Evolutionary conservation across 345 rosid species (phyloP).

Genomic region (Gossypium rotundifolium): DNA sequence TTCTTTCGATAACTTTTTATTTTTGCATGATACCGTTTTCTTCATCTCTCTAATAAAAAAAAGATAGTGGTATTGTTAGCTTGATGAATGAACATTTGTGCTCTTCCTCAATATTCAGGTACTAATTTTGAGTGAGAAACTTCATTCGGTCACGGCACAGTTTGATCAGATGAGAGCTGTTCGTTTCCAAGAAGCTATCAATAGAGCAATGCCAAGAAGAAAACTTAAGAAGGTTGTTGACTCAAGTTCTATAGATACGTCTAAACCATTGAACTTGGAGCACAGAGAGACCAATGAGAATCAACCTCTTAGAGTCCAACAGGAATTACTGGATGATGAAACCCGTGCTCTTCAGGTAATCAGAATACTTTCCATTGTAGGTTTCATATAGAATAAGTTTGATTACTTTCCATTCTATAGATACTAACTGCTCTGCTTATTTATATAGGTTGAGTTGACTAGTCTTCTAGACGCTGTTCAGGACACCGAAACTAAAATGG

Average conservation of each 20-base stretch:
- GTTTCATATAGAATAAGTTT: too few relatives aligned
- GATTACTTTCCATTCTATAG: background rate
- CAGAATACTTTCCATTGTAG: conserved; percentile 7
- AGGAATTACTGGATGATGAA: conserved; percentile 79
- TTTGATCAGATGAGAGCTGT: conserved; percentile 73
- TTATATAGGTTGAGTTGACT: conserved; percentile 73
- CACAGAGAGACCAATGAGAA: conserved; percentile 38
- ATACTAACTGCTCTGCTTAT: conserved; percentile 11
- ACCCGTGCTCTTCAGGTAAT: conserved; percentile 89
- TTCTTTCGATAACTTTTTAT: background rate
- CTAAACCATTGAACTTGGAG: conserved; percentile 31
- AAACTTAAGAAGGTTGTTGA: conserved; percentile 39
- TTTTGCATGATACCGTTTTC: background rate
- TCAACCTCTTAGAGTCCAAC: conserved; percentile 53
- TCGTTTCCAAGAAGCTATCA: conserved; percentile 64
- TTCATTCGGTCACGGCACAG: conserved; percentile 73
- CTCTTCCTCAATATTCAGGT: conserved; percentile 35
- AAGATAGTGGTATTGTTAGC: background rate
- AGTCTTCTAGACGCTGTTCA: conserved; percentile 80
- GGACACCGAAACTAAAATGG: conserved; percentile 93
- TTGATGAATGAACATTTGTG: background rate
- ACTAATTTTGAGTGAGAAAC: conserved; percentile 81
- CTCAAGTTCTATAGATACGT: conserved; percentile 36
- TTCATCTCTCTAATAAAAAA: background rate
- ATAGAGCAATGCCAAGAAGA: conserved; percentile 69